Conservation (phyloP, 2,329 filamentous ascomycete genomes). For the Cordyceps farinosa region DNA sequence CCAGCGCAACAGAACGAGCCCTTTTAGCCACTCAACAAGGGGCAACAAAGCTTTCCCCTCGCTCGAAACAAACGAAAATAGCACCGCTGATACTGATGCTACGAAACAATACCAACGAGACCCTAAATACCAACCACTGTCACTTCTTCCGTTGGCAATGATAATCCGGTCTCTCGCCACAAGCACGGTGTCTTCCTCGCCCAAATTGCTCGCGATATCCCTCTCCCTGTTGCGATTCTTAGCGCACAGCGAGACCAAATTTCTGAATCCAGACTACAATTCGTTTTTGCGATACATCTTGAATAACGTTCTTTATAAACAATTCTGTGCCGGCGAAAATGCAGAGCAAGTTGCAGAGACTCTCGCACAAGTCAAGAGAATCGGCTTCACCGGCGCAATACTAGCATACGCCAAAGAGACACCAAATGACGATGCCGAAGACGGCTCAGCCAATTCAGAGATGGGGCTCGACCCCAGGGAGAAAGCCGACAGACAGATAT, state of each 20-base stretch:
- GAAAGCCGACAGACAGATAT: background rate
- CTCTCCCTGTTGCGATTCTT: background rate
- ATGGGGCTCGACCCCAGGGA: background rate
- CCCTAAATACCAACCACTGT: background rate
- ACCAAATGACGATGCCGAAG: background rate
- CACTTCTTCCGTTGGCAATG: constrained; percentile 1
- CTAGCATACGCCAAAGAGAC: constrained; percentile 13
- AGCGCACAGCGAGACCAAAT: background rate
- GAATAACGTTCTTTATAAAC: constrained; percentile 50
- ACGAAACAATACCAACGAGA: background rate
- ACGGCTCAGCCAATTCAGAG: background rate
- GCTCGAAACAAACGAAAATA: background rate
- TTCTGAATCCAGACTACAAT: constrained; percentile 47
- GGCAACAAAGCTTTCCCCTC: background rate
- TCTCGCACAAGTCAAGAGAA: background rate
- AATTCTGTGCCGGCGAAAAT: constrained; percentile 54
- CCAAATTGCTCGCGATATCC: background rate
- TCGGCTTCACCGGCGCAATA: constrained; percentile 5
- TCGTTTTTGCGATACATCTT: constrained; percentile 44
- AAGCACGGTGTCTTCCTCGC: constrained; percentile 12
- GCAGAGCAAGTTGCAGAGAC: background rate
- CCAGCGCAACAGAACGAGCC: background rate
- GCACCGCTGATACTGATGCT: background rate
- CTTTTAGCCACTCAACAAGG: background rate
- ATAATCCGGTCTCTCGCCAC: constrained; percentile 2